Evolutionary conservation across 148 eudicot species (phyloP).

Genomic region (Spergularia bocconei): DNA sequence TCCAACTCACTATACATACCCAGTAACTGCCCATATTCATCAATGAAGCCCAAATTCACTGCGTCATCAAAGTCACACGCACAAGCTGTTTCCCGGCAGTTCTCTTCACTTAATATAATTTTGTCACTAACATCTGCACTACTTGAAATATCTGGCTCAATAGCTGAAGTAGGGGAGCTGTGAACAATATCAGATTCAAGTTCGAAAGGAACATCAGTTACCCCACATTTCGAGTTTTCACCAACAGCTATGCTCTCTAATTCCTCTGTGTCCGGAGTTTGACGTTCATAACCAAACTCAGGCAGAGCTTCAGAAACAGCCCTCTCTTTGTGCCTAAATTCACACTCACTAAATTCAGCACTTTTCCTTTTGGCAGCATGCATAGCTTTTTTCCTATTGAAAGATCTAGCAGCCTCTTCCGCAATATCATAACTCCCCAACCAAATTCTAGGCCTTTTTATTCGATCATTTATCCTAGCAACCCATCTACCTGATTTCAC

Average conservation of each 20-base stretch:
- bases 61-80: slow-evolving; percentile 3
- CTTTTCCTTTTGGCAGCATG: no score
- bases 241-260: no score
- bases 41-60: slow-evolving; percentile 20
- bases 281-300: not conserved
- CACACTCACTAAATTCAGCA: no score
- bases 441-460: not conserved
- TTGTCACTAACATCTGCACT: not conserved
- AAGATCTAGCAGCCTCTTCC: slow-evolving; percentile 1
- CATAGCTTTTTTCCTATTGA: not conserved
- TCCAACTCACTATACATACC: slow-evolving; percentile 31
- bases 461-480: not conserved
- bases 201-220: no score
- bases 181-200: slow-evolving; percentile 3
- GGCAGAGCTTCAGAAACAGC: no score
- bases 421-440: not conserved
- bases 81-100: not conserved
- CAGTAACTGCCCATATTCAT: slow-evolving; percentile 29
- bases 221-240: no score
- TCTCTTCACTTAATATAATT: not conserved
- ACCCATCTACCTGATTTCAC: not conserved
- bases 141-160: not conserved
- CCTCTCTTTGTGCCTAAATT: no score
- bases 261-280: not conserved
- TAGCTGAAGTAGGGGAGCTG: not conserved